These are phyloP conservation scores for Chalciporus piperatus DNA, from an alignment of 768 basidiomycete genomes.

Conservation along the genomic window DNA sequence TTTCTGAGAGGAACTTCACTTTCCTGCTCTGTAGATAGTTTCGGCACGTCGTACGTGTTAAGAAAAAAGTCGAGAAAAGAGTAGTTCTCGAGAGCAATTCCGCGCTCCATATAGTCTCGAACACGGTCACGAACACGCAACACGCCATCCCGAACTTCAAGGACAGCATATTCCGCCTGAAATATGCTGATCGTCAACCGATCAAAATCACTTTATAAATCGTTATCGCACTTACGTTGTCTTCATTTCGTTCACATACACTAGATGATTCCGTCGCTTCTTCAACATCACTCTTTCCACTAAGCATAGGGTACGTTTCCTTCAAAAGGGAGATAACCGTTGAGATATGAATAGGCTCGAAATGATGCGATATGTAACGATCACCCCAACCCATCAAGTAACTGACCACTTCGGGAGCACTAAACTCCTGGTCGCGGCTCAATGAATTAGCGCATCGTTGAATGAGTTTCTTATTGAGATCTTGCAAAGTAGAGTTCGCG, in stretches of 20 bases:
- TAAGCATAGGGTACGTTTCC: not conserved
- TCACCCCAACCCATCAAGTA: slow-evolving; percentile 5
- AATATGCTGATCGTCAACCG: no score
- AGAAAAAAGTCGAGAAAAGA: slow-evolving; percentile 3
- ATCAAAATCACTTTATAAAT: no score
- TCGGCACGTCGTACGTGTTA: not conserved
- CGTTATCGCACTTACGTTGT: not conserved
- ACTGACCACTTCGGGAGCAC: not conserved
- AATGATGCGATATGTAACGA: slow-evolving; percentile 1
- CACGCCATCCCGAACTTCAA: not conserved
- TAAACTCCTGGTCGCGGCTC: slow-evolving; percentile 1
- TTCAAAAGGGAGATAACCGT: not conserved
- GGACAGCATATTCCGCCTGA: not conserved
- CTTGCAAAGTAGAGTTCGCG: not conserved
- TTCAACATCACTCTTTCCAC: not conserved
- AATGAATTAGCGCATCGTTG: slow-evolving; percentile 30
- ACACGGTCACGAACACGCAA: no score
- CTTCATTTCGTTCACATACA: no score
- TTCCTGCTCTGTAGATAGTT: no score
- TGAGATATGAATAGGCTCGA: not conserved
- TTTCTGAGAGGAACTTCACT: not conserved
- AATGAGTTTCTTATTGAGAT: slow-evolving; percentile 19
- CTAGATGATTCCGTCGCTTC: no score
- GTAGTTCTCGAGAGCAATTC: not conserved
- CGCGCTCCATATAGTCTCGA: no score